phyloP scores from a whole-genome alignment of 2,329 filamentous ascomycete genomes.

The Neofusicoccum laricinum region DNA sequence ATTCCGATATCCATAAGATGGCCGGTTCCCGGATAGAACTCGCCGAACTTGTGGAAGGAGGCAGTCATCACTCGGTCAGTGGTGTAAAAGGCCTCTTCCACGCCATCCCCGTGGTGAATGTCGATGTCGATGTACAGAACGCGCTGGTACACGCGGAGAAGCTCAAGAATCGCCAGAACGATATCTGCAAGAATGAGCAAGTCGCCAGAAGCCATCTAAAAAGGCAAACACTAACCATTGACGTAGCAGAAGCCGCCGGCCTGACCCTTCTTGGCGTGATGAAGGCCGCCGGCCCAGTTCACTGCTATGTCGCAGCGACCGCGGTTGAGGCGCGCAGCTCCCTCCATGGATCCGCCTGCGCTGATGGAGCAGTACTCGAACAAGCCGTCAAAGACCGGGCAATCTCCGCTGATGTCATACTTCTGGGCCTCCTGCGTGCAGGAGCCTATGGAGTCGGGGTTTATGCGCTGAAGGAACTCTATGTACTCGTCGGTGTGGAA shows the following conservation, averaged over 20 bases:
- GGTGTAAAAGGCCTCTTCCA: slow-evolving; percentile 87
- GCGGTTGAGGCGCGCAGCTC: slow-evolving; percentile 82
- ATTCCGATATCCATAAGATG: slow-evolving; percentile 79
- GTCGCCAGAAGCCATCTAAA: slow-evolving; percentile 23
- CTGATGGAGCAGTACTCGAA: slow-evolving; percentile 96
- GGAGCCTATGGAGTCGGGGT: slow-evolving; percentile 70
- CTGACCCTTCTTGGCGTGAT: slow-evolving; percentile 93
- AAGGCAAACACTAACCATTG: slow-evolving; percentile 52
- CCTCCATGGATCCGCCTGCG: slow-evolving; percentile 84
- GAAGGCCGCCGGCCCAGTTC: slow-evolving; percentile 96
- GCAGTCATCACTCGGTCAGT: slow-evolving; percentile 88
- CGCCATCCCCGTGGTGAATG: slow-evolving; percentile 86
- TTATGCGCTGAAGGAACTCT: slow-evolving; percentile 50
- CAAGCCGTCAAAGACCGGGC: slow-evolving; percentile 92
- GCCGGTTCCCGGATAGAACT: slow-evolving; percentile 90
- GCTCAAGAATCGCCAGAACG: slow-evolving; percentile 85
- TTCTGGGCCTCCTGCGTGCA: slow-evolving; percentile 70
- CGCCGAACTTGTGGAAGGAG: slow-evolving; percentile 96
- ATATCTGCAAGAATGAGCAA: slow-evolving; percentile 59
- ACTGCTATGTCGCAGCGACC: slow-evolving; percentile 92
- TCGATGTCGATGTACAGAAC: slow-evolving; percentile 96
- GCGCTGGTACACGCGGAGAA: slow-evolving; percentile 78
- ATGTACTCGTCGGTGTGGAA: slow-evolving; percentile 71
- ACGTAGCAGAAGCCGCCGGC: slow-evolving; percentile 99
- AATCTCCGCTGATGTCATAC: slow-evolving; percentile 75